Evolutionary conservation across 2,329 filamentous ascomycete genomes (phyloP).

Genomic region (Microsporum canis): DNA sequence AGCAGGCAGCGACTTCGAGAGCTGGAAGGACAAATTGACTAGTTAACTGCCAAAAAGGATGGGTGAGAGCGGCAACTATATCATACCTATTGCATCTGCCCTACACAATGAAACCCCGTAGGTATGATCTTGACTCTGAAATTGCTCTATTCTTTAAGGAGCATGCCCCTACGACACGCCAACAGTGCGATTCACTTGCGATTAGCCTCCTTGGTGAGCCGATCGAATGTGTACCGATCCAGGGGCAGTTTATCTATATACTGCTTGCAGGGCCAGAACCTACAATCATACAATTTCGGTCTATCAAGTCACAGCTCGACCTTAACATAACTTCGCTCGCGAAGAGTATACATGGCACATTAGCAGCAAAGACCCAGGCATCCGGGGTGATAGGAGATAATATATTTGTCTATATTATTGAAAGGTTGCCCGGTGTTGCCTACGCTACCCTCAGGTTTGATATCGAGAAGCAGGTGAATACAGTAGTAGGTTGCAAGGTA

Average conservation of each 20-base stretch:
- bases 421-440: conserved; percentile 7
- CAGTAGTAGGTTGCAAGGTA: conserved; percentile 5
- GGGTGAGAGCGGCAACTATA: too few relatives aligned
- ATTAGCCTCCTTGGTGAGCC: conserved; percentile 4
- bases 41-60: too few relatives aligned
- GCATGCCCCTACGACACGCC: conserved; percentile 4
- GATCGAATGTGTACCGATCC: conserved; percentile 6
- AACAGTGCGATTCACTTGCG: conserved; percentile 9
- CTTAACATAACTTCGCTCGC: neutral
- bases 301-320: conserved; percentile 7
- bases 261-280: neutral
- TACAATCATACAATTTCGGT: conserved; percentile 8
- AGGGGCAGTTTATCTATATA: conserved; percentile 10
- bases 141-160: conserved; percentile 6
- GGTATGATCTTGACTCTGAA: neutral
- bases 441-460: conserved; percentile 3
- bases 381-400: conserved; percentile 6
- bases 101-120: neutral
- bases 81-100: too few relatives aligned
- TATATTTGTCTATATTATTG: conserved; percentile 6
- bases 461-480: conserved; percentile 2
- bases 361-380: conserved; percentile 3
- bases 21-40: too few relatives aligned
- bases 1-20: too few relatives aligned
- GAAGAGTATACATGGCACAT: conserved; percentile 6